A percentile compares a stretch with the other conserved stretches of the same genome.
phyloP scores from a whole-genome alignment of 2,329 filamentous ascomycete species.

The Ophiognomonia clavigignenti-juglandacearum region DNA sequence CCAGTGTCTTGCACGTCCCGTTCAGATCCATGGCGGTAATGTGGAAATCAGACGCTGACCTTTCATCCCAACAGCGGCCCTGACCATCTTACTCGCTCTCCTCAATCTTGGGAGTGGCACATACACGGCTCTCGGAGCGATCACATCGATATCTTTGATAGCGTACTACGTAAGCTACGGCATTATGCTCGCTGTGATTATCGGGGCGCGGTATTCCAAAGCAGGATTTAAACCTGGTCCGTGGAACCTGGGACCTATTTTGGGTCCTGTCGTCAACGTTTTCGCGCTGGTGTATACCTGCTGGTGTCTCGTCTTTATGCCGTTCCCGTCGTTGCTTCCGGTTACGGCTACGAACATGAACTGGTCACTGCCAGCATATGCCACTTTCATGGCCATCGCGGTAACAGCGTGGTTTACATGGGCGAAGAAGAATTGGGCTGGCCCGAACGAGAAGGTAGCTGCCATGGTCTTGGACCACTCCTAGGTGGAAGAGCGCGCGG shows the following conservation, averaged over 20 bases:
- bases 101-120: conserved; percentile 35
- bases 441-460: no score
- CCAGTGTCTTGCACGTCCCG: no score
- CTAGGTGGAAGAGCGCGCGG: no score
- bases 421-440: no score
- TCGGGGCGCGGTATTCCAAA: background rate
- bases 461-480: no score
- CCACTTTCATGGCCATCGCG: conserved; percentile 30
- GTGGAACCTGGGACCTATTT: conserved; percentile 15
- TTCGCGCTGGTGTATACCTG: conserved; percentile 16
- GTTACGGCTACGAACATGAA: conserved; percentile 19
- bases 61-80: conserved; percentile 19
- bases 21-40: no score
- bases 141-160: conserved; percentile 30
- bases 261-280: conserved; percentile 10
- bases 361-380: conserved; percentile 2
- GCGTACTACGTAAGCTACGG: conserved; percentile 17
- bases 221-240: background rate
- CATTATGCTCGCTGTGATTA: conserved; percentile 14
- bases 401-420: no score
- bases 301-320: conserved; percentile 15
- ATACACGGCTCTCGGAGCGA: conserved; percentile 31
- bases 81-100: conserved; percentile 29
- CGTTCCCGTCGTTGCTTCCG: conserved; percentile 15
- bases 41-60: no score